Evolutionary conservation across 352 stramenopile genomes (phyloP).

Genomic region (Lagenidium sp.): DNA sequence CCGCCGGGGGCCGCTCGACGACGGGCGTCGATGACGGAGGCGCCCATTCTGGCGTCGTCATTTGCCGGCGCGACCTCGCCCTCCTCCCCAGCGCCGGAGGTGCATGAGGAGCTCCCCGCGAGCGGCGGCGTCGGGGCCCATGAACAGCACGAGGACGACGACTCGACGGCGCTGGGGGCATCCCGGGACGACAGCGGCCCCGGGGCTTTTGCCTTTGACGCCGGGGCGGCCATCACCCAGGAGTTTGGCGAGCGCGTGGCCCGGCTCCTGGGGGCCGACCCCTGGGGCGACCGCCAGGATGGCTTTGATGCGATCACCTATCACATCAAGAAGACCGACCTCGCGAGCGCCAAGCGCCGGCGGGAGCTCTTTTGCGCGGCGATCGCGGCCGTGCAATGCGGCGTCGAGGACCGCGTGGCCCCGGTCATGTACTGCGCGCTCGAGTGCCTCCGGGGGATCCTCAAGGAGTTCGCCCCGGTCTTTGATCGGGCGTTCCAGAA

Average conservation of each 20-base stretch:
- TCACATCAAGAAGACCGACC: slow-evolving; percentile 55
- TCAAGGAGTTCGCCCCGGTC: slow-evolving; percentile 52
- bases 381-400: slow-evolving; percentile 55
- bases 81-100: slow-evolving; percentile 11
- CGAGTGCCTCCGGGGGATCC: slow-evolving; percentile 53
- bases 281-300: slow-evolving; percentile 74
- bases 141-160: slow-evolving; percentile 1
- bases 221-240: slow-evolving; percentile 52
- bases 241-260: slow-evolving; percentile 67
- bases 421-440: slow-evolving; percentile 80
- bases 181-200: neutral
- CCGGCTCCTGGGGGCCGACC: slow-evolving; percentile 50
- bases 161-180: neutral
- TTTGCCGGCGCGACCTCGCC: slow-evolving; percentile 8
- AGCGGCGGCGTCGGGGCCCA: neutral
- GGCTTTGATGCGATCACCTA: slow-evolving; percentile 64
- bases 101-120: slow-evolving; percentile 10
- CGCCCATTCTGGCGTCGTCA: slow-evolving; percentile 50
- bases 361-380: slow-evolving; percentile 58
- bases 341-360: slow-evolving; percentile 22
- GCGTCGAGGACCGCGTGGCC: slow-evolving; percentile 64
- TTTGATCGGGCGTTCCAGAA: slow-evolving; percentile 32
- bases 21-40: slow-evolving; percentile 20
- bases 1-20: slow-evolving; percentile 4
- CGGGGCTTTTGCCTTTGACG: slow-evolving; percentile 31